Evolutionary conservation across 805 yeast genomes (phyloP).

Genomic region (Kuraishia floccosa): DNA sequence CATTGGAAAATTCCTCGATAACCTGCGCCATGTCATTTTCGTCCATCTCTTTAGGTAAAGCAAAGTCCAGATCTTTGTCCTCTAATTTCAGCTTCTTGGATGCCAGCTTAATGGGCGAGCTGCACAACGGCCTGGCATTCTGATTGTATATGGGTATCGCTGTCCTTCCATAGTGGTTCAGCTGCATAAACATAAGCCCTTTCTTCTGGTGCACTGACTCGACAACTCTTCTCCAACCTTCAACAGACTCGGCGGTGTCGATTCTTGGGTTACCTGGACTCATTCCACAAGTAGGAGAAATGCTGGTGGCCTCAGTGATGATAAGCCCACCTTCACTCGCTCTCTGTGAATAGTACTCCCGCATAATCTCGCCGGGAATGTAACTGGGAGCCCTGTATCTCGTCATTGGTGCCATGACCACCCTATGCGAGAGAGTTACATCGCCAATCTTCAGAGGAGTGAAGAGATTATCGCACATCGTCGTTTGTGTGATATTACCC

Average conservation of each 20-base stretch:
- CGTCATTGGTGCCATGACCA: conserved; percentile 20
- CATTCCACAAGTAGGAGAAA: conserved; percentile 14
- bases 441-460: conserved; percentile 24
- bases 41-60: conserved; percentile 4
- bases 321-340: conserved; percentile 16
- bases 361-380: conserved; percentile 15
- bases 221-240: conserved; percentile 23
- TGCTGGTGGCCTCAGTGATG: conserved; percentile 17
- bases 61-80: conserved; percentile 15
- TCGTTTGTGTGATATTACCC: no score
- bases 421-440: conserved; percentile 18
- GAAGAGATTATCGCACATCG: no score
- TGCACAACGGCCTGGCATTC: conserved; percentile 26
- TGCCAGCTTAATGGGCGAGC: no score
- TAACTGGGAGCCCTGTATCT: conserved; percentile 11
- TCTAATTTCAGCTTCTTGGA: conserved; percentile 35
- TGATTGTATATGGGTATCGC: conserved; percentile 20
- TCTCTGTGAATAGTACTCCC: conserved; percentile 17
- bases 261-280: conserved; percentile 23
- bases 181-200: conserved; percentile 24
- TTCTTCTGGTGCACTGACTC: conserved; percentile 30
- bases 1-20: conserved; percentile 9
- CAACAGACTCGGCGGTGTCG: conserved; percentile 14
- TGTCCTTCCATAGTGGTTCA: conserved; percentile 34
- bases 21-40: conserved; percentile 34